Evolutionary conservation across 2,329 filamentous ascomycete genomes (phyloP).

Genomic region (Aspergillus hortae): DNA sequence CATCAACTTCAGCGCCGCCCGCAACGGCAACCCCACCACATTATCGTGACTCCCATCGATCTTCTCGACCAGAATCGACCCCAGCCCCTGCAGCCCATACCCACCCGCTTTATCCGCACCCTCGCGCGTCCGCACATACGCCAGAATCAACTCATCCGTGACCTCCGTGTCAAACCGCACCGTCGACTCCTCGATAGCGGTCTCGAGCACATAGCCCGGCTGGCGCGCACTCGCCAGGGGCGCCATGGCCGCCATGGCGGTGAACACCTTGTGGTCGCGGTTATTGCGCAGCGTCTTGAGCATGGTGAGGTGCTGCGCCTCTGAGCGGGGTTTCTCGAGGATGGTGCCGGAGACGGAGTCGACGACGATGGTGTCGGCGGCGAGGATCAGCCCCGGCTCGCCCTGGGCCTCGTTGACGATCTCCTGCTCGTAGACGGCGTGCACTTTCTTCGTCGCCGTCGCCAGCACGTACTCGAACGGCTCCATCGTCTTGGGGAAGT

Average conservation of each 20-base stretch:
- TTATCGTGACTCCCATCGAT: conserved; percentile 92
- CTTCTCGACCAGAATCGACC: conserved; percentile 79
- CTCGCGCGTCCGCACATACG: conserved; percentile 69
- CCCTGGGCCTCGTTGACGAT: conserved; percentile 53
- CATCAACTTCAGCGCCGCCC: conserved; percentile 73
- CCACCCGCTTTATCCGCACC: conserved; percentile 95
- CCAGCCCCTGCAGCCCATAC: conserved; percentile 88
- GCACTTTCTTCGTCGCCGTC: conserved; percentile 79
- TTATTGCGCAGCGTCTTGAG: conserved; percentile 76
- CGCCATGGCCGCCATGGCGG: conserved; percentile 77
- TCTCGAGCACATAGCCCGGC: conserved; percentile 81
- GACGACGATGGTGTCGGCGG: conserved; percentile 88
- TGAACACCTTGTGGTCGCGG: conserved; percentile 75
- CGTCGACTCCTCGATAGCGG: conserved; percentile 81
- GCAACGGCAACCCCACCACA: conserved; percentile 83
- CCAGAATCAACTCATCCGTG: conserved; percentile 77
- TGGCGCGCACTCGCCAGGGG: conserved; percentile 75
- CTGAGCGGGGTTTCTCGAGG: conserved; percentile 83
- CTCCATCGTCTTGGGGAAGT: conserved; percentile 74
- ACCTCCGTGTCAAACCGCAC: conserved; percentile 78
- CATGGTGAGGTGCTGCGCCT: conserved; percentile 80
- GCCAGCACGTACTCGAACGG: conserved; percentile 88
- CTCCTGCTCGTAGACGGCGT: conserved; percentile 64
- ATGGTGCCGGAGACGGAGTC: conserved; percentile 67
- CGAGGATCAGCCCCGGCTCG: conserved; percentile 81